Evolutionary conservation across 352 stramenopile species (phyloP), one percentile per base, ranked within the genome.

Genomic region (Globisporangium ultimum): DNA sequence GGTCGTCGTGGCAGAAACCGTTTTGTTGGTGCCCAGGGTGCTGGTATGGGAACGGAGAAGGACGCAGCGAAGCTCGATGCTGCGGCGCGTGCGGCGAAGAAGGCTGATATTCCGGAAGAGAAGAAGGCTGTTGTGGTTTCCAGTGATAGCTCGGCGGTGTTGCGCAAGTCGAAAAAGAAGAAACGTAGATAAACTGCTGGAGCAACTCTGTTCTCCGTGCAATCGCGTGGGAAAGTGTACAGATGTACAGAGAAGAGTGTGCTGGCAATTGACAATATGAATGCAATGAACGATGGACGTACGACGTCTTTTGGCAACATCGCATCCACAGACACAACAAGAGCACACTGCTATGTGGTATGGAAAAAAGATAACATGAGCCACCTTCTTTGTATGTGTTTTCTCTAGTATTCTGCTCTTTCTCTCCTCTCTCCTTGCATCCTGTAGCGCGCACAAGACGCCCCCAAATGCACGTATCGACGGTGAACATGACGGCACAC

Each of bases 161-260:
- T 88, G 58, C 81, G 82, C 75, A 94, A 92, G 74, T 80, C 78
- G 21, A 88, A 88, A 72, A 92, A 90, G 72, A 92, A 92, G 75
- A 92, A 92, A 75, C 74, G 80, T 64, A 89, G 80, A 89, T 90
- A 74, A 76, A 69, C 48, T 10, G 41, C 34, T 42, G 32, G 10
- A 24, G 11, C 12, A 11, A 15, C 8, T 14, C 34, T 56, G 48
- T n/a, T 41, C 17, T 41, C 22, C 14, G 22, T 13, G 11, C 15
- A 41, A 21, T 22, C 24, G 51, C 2, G 9, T 11, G 14, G 9
- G 11, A 24, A 15, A 15, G 28, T 41, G 45, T 20, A 11, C 14
- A 18, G 17, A 36, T 17, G 40, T 9, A 15, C 47, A 45, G 12
- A 48, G 48, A 45, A 20, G n/a, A 45, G 18, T 18, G 2, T 42